Percentiles rank a stretch among this genome's conserved stretches.
These are phyloP conservation scores for Phytophthora palmivora DNA, from an alignment of 352 stramenopile genomes.

Conservation along the genomic window DNA sequence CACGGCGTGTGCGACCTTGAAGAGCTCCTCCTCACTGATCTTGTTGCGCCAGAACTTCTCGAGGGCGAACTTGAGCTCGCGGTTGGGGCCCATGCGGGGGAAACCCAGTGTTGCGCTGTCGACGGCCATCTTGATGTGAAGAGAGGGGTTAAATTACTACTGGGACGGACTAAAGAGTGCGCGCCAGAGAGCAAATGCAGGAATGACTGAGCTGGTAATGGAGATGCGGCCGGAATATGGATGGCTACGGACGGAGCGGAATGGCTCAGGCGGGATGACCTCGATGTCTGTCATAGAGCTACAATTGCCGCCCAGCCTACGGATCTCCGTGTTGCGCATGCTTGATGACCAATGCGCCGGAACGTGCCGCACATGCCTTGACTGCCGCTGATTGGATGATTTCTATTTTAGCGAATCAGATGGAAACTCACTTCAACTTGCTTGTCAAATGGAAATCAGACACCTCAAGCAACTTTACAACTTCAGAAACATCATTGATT, in stretches of 20 bases:
- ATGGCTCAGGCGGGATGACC: conserved; percentile 53
- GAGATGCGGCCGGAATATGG: background rate
- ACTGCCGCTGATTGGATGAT: conserved; percentile 47
- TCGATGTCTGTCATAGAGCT: conserved; percentile 18
- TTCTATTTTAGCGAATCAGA: conserved; percentile 40
- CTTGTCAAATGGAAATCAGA: conserved; percentile 11
- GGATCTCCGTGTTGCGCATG: conserved; percentile 23
- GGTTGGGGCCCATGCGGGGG: conserved; percentile 92
- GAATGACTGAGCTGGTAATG: conserved; percentile 47
- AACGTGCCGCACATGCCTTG: conserved; percentile 64
- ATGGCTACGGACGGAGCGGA: conserved; percentile 33
- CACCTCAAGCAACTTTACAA: conserved; percentile 9
- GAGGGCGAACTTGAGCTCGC: conserved; percentile 94
- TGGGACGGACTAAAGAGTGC: conserved; percentile 39
- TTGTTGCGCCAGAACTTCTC: conserved; percentile 94
- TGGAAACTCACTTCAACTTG: conserved; percentile 26
- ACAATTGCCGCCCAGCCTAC: conserved; percentile 32
- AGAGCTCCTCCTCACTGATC: conserved; percentile 83
- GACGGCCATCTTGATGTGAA: conserved; percentile 50
- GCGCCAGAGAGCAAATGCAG: conserved; percentile 62
- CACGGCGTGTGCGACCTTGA: conserved; percentile 70
- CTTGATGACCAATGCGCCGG: conserved; percentile 3
- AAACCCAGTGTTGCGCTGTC: conserved; percentile 90
- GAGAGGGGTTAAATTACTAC: conserved; percentile 14
- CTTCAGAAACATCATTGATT: conserved; percentile 30